phyloP scores from a whole-genome alignment of 225 moss, liverwort and hornwort genomes.

The Bryum argenteum region DNA sequence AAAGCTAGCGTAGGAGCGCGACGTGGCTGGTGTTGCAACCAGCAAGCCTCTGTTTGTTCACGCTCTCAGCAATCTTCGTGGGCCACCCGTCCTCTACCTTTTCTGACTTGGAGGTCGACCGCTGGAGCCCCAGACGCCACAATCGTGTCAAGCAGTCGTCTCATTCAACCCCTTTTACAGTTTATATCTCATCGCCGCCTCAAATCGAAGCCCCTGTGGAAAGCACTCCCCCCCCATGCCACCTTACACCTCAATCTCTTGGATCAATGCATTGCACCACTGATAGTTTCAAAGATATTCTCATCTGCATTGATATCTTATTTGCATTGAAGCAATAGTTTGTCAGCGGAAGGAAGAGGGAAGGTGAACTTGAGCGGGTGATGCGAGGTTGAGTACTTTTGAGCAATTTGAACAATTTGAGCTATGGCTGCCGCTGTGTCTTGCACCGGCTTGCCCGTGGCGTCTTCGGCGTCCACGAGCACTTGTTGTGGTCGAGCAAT shows the following conservation, averaged over 20 bases:
- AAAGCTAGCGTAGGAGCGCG: neutral
- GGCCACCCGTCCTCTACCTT: conserved; percentile 10
- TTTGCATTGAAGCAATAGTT: too few relatives aligned
- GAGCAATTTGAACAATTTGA: neutral
- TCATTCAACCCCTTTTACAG: neutral
- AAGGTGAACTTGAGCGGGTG: too few relatives aligned
- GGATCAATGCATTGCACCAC: too few relatives aligned
- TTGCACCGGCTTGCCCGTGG: conserved; percentile 33
- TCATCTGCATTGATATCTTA: too few relatives aligned
- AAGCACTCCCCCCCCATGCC: neutral
- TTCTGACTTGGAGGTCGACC: conserved; percentile 30
- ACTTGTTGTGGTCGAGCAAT: conserved; percentile 18
- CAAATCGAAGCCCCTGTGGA: neutral
- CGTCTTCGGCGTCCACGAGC: conserved; percentile 21
- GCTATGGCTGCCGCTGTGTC: conserved; percentile 40
- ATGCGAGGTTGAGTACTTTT: neutral
- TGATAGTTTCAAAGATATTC: too few relatives aligned
- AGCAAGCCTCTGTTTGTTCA: neutral
- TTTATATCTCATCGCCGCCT: neutral
- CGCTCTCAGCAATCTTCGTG: neutral
- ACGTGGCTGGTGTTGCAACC: conserved; percentile 39
- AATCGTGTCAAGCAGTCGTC: neutral
- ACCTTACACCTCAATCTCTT: neutral
- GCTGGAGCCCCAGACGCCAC: conserved; percentile 14
- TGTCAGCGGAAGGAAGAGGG: too few relatives aligned